These are phyloP conservation scores for Colletotrichum incanum DNA, from an alignment of 2,329 filamentous ascomycete species.

Conservation along the genomic window DNA sequence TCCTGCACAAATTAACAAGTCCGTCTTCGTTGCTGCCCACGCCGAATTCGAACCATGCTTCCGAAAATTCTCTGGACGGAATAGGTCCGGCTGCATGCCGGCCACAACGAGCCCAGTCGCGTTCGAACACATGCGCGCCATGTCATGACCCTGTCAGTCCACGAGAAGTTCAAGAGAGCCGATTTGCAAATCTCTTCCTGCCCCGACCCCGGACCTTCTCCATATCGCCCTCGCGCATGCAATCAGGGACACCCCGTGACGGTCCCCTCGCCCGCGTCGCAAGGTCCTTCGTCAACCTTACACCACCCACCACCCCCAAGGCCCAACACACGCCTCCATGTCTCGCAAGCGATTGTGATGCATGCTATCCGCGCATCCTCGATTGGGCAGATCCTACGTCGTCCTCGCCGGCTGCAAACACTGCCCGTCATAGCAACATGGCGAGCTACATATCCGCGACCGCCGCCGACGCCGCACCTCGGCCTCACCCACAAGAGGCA, in stretches of 20 bases:
- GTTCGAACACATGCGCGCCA: constrained; percentile 41
- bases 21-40: constrained; percentile 36
- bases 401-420: constrained; percentile 21
- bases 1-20: constrained; percentile 17
- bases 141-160: constrained; percentile 30
- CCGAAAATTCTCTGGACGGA: constrained; percentile 19
- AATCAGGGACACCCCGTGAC: constrained; percentile 16
- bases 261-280: not conserved
- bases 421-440: constrained; percentile 22
- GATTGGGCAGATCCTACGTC: constrained; percentile 43
- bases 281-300: constrained; percentile 20
- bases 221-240: constrained; percentile 4
- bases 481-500: constrained; percentile 46
- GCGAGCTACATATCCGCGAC: constrained; percentile 39
- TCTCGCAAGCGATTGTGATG: constrained; percentile 46
- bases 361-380: constrained; percentile 45
- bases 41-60: constrained; percentile 17
- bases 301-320: constrained; percentile 19
- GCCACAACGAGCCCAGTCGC: constrained; percentile 46
- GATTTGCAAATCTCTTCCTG: constrained; percentile 20
- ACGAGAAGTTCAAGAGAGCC: constrained; percentile 17
- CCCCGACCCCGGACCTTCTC: not conserved
- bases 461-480: constrained; percentile 38
- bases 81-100: constrained; percentile 35
- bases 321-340: constrained; percentile 31